Percentiles rank a stretch among this genome's conserved stretches.
These are phyloP conservation scores for Phyllachora maydis DNA, from an alignment of 2,329 filamentous ascomycete species.

Conservation along the genomic window DNA sequence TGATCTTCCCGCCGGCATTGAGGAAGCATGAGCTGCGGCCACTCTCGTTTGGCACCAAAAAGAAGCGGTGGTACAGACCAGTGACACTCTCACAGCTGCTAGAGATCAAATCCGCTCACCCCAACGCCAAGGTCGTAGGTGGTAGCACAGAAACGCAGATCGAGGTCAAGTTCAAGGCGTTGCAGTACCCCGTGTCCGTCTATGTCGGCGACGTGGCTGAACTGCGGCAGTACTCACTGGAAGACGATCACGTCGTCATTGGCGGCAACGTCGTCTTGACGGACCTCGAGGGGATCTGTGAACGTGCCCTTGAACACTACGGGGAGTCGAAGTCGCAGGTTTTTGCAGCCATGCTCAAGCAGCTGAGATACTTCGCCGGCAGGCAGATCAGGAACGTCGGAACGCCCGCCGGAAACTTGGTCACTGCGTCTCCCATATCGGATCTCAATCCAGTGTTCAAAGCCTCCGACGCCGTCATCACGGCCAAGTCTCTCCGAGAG, in stretches of 20 bases:
- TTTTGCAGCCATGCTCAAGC: conserved; percentile 81
- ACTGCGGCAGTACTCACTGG: conserved; percentile 60
- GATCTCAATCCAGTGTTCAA: conserved; percentile 91
- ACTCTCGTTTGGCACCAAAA: conserved; percentile 81
- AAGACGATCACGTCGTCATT: conserved; percentile 69
- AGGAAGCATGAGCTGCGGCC: conserved; percentile 68
- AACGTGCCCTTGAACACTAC: conserved; percentile 61
- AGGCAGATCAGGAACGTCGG: conserved; percentile 95
- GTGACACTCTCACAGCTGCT: conserved; percentile 72
- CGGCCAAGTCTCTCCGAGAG: conserved; percentile 56
- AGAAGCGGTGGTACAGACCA: conserved; percentile 83
- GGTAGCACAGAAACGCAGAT: conserved; percentile 96
- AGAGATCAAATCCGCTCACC: conserved; percentile 73
- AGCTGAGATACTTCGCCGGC: conserved; percentile 86
- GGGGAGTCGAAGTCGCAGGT: conserved; percentile 52
- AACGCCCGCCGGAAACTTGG: conserved; percentile 83
- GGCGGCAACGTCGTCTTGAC: conserved; percentile 87
- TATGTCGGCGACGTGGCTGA: conserved; percentile 89
- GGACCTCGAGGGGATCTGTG: conserved; percentile 70
- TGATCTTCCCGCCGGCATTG: conserved; percentile 80
- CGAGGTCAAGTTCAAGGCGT: conserved; percentile 92
- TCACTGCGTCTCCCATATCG: conserved; percentile 87
- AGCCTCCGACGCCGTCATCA: conserved; percentile 60
- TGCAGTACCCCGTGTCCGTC: conserved; percentile 76
- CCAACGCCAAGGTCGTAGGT: conserved; percentile 81